phyloP scores from a whole-genome alignment of 352 stramenopile genomes.

The Phytophthora pluvialis region DNA sequence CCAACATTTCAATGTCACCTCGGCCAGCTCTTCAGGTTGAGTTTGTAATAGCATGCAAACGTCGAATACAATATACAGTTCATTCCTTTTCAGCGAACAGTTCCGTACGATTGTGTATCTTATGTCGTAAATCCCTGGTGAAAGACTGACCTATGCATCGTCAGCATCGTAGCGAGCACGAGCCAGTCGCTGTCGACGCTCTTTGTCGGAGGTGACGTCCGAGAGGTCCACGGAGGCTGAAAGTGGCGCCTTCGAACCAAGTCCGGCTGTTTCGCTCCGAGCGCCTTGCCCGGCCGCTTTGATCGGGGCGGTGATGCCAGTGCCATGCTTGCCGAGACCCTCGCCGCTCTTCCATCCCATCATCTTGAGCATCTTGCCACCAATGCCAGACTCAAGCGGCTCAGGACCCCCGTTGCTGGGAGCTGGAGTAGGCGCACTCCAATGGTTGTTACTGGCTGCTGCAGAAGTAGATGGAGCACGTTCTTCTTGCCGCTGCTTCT shows the following conservation, averaged over 20 bases:
- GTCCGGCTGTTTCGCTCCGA: conserved; percentile 54
- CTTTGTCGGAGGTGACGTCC: conserved; percentile 62
- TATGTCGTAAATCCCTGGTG: not conserved
- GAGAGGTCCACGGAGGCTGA: conserved; percentile 50
- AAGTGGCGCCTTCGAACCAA: conserved; percentile 49
- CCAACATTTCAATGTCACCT: no score
- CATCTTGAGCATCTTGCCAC: conserved; percentile 88
- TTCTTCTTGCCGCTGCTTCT: conserved; percentile 41
- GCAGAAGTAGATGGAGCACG: not conserved
- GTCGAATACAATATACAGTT: no score
- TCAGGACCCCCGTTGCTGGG: conserved; percentile 3
- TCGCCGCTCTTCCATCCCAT: conserved; percentile 90
- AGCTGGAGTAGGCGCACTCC: conserved; percentile 1
- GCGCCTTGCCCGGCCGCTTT: conserved; percentile 43
- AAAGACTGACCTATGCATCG: conserved; percentile 11
- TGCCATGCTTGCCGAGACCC: conserved; percentile 81
- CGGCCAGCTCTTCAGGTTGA: no score
- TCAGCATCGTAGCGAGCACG: conserved; percentile 66
- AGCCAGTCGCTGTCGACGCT: conserved; percentile 65
- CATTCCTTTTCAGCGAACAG: no score
- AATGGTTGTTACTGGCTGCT: conserved; percentile 1
- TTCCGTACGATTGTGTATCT: not conserved
- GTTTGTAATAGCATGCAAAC: no score
- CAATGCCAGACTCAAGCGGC: conserved; percentile 68
- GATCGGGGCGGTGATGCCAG: conserved; percentile 77